Evolutionary conservation across 2,329 filamentous ascomycete species (phyloP).

Genomic region (Fusarium pseudoanthophilum): DNA sequence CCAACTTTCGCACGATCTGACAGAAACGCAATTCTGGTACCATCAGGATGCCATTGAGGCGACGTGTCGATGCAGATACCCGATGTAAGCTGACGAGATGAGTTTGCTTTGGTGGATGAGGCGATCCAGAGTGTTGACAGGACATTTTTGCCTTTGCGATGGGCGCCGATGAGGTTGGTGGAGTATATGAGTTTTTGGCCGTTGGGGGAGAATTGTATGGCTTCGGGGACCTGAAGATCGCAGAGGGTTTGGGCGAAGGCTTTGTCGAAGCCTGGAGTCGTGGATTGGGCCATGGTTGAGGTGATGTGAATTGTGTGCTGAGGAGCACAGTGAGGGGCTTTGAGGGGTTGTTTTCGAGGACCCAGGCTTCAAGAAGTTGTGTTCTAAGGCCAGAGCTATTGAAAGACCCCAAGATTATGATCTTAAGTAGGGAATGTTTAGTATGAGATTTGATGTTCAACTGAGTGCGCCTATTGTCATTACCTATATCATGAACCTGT

Average conservation of each 20-base stretch:
- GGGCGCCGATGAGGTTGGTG: not conserved
- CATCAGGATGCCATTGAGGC: slow-evolving; percentile 19
- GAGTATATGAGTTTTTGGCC: slow-evolving; percentile 14
- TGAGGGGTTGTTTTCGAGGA: not conserved
- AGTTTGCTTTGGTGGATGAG: slow-evolving; percentile 11
- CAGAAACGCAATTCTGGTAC: slow-evolving; percentile 10
- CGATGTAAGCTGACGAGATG: slow-evolving; percentile 9
- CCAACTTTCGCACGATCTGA: slow-evolving; percentile 40
- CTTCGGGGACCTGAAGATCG: slow-evolving; percentile 18
- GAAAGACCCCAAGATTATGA: accelerated
- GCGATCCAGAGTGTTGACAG: slow-evolving; percentile 34
- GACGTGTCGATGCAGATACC: not conserved
- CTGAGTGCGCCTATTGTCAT: not conserved
- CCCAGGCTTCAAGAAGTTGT: not conserved
- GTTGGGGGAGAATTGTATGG: slow-evolving; percentile 15
- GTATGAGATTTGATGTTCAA: no score
- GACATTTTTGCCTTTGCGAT: slow-evolving; percentile 18
- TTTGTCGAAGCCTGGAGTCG: not conserved
- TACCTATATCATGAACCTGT: not conserved
- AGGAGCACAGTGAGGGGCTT: not conserved
- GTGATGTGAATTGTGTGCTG: not conserved
- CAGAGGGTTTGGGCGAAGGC: slow-evolving; percentile 23
- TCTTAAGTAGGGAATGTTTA: not conserved
- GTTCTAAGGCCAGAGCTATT: not conserved
- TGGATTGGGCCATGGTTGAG: slow-evolving; percentile 3